Evolutionary conservation across 23 red algal genomes (phyloP), one percentile per base, ranked within the genome.

Genomic region (Pyropia yezoensis): DNA sequence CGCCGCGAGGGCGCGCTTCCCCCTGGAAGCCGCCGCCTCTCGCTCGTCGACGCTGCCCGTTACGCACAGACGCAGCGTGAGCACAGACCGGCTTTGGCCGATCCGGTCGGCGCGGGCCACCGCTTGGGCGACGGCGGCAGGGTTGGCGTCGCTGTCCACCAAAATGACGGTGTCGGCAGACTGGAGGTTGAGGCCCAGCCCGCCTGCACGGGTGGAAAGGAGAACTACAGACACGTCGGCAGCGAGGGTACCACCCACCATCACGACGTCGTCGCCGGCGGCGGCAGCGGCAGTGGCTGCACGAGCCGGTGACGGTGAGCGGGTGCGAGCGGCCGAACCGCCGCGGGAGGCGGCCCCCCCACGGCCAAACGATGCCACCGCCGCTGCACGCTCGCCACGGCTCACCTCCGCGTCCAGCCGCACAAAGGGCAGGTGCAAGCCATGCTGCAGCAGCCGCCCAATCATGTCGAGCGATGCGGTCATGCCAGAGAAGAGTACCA

Each of bases 91-190:
- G 59, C 75, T 78, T 53, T 96, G 90, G 17, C 90, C 90, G 3
- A 96, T 96, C 29, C 90, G 71, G 69, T 96, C 83, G 29, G 78
- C 78, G 13, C 90, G 78, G 2, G 82, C 74, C 50, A 87, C 74
- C 16, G 90, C 90, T 50, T 96, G 90, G 2, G 83, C 49, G 67
- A 88, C 90, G 25, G 77, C 81, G 15, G 71, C 74, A 14, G 90
- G 90, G 70, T 96, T 96, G 75, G 75, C 83, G 52, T 96, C 90
- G 1, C 72, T 78, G 34, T 96, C 90, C 49, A 88, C 88, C 63
- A 96, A 62, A 60, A 96, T 96, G n/a, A 96, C 90, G 0, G 90
- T 96, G 69, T 96, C 90, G 22, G 90, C 90, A 1, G 76, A 72
- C 55, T 83, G 82, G 18, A 96, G 66, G 63, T 96, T 96, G 33